Evolutionary conservation across 768 basidiomycete species (phyloP).

Genomic region (Phylloporus sp.): DNA sequence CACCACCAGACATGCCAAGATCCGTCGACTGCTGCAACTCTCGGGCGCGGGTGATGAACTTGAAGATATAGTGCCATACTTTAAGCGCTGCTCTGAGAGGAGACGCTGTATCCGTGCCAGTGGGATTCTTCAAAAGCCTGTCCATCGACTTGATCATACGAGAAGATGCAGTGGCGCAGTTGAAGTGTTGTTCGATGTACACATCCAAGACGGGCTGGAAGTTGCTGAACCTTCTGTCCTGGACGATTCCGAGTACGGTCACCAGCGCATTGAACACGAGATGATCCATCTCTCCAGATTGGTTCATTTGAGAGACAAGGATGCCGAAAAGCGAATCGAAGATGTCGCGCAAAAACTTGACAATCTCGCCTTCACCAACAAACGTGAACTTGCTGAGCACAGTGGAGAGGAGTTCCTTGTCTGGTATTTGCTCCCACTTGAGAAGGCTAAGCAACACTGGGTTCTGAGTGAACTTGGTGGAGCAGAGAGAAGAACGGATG

Average conservation of each 20-base stretch:
- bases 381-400: conserved; percentile 84
- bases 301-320: conserved; percentile 69
- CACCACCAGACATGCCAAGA: conserved; percentile 69
- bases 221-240: conserved; percentile 92
- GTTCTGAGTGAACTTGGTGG: conserved; percentile 90
- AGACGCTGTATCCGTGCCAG: conserved; percentile 65
- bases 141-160: conserved; percentile 89
- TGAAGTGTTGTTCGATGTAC: conserved; percentile 89
- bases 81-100: conserved; percentile 85
- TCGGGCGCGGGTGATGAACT: conserved; percentile 85
- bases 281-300: conserved; percentile 72
- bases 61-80: conserved; percentile 96
- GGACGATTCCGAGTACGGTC: conserved; percentile 85
- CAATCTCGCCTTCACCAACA: conserved; percentile 90
- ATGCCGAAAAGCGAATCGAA: conserved; percentile 93
- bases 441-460: conserved; percentile 73
- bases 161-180: conserved; percentile 70
- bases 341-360: conserved; percentile 86
- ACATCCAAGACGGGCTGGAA: conserved; percentile 91
- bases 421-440: conserved; percentile 69
- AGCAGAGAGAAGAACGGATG: conserved; percentile 87
- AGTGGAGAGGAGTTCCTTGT: conserved; percentile 60
- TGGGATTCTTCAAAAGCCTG: conserved; percentile 68
- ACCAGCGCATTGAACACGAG: conserved; percentile 89
- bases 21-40: conserved; percentile 84